A percentile compares a stretch with the other conserved stretches of the same genome.
Conservation (phyloP, 192 early-diverging fungal species). For the Coemansia reversa region DNA sequence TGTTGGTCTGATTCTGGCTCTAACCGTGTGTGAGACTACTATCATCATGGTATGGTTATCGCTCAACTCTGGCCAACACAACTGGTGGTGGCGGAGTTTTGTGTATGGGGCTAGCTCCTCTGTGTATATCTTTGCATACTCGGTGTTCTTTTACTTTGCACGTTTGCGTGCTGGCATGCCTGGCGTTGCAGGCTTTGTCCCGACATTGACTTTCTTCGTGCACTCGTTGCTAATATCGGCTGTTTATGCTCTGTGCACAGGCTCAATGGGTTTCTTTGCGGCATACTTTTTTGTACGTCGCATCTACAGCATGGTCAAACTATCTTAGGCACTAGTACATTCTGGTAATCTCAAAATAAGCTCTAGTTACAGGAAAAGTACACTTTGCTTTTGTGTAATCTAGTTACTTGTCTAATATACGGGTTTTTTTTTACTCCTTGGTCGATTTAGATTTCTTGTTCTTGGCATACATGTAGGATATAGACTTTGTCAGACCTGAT, state of each 20-base stretch:
- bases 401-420: neutral
- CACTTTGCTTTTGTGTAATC: no score
- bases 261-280: constrained; percentile 53
- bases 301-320: constrained; percentile 48
- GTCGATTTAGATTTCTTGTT: constrained; percentile 30
- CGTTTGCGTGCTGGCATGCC: constrained; percentile 61
- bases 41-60: constrained; percentile 70
- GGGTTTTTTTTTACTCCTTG: constrained; percentile 2
- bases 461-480: constrained; percentile 61
- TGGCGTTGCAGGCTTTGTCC: constrained; percentile 57
- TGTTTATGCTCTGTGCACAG: constrained; percentile 56
- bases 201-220: constrained; percentile 75
- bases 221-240: constrained; percentile 66
- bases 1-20: constrained; percentile 60
- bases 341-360: neutral
- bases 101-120: constrained; percentile 71
- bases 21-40: constrained; percentile 64
- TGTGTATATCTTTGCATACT: constrained; percentile 80
- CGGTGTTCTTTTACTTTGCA: constrained; percentile 70
- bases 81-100: constrained; percentile 95
- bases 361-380: no score
- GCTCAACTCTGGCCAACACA: constrained; percentile 67
- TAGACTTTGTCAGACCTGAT: constrained; percentile 70
- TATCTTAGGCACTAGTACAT: constrained; percentile 6
- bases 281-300: constrained; percentile 49